These are phyloP conservation scores for Hirschfeldia incana DNA, from an alignment of 345 rosid genomes.

Conservation along the genomic window DNA sequence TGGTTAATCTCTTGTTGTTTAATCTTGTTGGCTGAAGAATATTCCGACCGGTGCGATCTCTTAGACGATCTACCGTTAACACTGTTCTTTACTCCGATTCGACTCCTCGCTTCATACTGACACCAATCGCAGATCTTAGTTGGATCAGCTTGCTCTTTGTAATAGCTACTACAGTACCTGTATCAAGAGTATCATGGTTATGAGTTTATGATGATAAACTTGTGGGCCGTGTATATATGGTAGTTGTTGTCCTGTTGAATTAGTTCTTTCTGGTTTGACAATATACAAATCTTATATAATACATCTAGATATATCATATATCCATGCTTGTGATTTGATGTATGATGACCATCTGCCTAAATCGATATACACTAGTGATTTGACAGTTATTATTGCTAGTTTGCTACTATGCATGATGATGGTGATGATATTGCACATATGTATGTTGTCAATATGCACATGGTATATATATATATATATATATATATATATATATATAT, in stretches of 20 bases:
- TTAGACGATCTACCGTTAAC: conserved; percentile 33
- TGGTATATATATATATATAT: neutral
- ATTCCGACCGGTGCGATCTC: conserved; percentile 58
- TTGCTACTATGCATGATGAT: conserved; percentile 16
- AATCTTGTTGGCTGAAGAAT: conserved; percentile 59
- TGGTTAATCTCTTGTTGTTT: conserved; percentile 50
- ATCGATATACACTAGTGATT: neutral
- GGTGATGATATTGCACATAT: neutral
- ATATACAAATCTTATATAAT: neutral
- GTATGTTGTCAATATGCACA: neutral
- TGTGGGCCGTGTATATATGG: conserved; percentile 4
- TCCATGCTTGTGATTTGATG: conserved; percentile 31
- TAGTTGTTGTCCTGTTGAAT: conserved; percentile 10
- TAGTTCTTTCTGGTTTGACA: conserved; percentile 23
- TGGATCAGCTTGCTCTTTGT: conserved; percentile 66
- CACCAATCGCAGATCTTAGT: conserved; percentile 89
- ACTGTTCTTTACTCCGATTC: conserved; percentile 42
- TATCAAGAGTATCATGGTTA: conserved; percentile 17
- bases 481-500: neutral
- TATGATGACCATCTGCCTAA: conserved; percentile 20
- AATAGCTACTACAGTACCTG: conserved; percentile 94
- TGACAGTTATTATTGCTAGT: neutral
- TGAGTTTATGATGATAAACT: conserved; percentile 7
- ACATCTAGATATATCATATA: neutral
- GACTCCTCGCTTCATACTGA: conserved; percentile 57